Base-by-base conservation (phyloP, 2,329 filamentous ascomycete species). In the Stagonosporopsis chrysanthemi region DNA sequence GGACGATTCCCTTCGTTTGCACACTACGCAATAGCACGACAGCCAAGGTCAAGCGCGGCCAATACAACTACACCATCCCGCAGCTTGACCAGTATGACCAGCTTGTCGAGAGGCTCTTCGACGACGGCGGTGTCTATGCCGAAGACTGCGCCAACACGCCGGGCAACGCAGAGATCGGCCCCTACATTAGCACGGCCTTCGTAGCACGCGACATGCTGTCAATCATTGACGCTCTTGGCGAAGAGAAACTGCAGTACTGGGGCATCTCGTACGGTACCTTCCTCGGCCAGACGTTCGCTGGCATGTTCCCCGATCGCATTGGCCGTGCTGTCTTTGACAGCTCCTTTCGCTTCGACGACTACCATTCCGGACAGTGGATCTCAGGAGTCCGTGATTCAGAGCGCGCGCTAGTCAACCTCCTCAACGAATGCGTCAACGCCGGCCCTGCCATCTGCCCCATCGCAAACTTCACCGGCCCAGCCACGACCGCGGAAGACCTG, bases 241-340 rank as follows among this genome's bases (percentile, higher is more conserved):
- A 64, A 29, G 61, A 64, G 11, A 43, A 61, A 5, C 23, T 57
- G 3, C 50, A 62, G 26, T 79, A 75, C 61, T 73, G 72, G 62
- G 50, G 76, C 73, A 69, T 77, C n/a, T 80, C 77, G 0, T 82
- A 81, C 52, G 79, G 80, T 6, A 80, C 78, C 1, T 56, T 79
- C 0, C 66, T 82, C 1, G 80, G 81, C 4, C 69, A 76, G 4
- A 82, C 79, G 0, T 79, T 82, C 56, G 78, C 80, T 1, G 71
- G 77, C 12, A 75, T 82, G 64, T 81, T 74, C 35, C 63, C 61
- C 2, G 58, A 65, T 42, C 60, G 61, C 8, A 47, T 65, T 14
- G 65, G 68, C 19, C 68, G 77, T 29, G 69, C 79, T 52, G 56
- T 81, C 7, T 67, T 81, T 12, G 79, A 81, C 23, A 61, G 58